phyloP scores from a whole-genome alignment of 495 filamentous ascomycete genomes.

The Penicillium mononematosum region DNA sequence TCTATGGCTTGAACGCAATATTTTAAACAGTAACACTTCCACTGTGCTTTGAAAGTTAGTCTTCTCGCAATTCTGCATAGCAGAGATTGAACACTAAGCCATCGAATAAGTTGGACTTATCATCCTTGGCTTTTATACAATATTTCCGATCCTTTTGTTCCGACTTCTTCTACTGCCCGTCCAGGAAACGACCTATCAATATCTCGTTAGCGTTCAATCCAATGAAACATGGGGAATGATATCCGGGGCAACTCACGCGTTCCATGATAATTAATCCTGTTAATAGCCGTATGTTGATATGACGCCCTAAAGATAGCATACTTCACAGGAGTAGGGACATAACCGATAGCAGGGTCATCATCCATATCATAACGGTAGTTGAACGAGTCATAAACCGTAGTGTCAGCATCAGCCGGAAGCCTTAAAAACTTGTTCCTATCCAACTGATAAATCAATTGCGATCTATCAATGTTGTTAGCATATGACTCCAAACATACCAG shows the following conservation, averaged over 20 bases:
- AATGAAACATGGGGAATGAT: background rate
- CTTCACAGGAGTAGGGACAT: background rate
- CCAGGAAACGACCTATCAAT: background rate
- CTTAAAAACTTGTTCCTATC: background rate
- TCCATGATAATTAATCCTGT: background rate
- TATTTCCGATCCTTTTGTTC: too few relatives aligned
- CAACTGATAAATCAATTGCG: background rate
- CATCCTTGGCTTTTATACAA: too few relatives aligned
- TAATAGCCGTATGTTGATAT: background rate
- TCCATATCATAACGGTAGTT: background rate
- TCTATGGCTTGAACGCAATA: background rate
- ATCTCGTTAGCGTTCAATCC: background rate
- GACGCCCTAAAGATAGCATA: background rate
- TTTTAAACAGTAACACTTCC: background rate
- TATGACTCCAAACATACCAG: background rate
- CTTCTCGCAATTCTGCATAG: too few relatives aligned
- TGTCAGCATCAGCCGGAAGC: background rate
- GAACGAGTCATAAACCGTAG: background rate
- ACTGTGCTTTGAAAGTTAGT: background rate
- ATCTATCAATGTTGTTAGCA: background rate
- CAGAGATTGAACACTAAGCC: background rate
- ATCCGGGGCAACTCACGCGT: background rate
- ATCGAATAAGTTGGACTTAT: background rate
- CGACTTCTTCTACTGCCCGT: background rate
- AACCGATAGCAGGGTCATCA: background rate